Percentiles rank a stretch among this genome's conserved stretches.
Conservation (phyloP, 495 filamentous ascomycete species). For the Lasiosphaeria hispida region DNA sequence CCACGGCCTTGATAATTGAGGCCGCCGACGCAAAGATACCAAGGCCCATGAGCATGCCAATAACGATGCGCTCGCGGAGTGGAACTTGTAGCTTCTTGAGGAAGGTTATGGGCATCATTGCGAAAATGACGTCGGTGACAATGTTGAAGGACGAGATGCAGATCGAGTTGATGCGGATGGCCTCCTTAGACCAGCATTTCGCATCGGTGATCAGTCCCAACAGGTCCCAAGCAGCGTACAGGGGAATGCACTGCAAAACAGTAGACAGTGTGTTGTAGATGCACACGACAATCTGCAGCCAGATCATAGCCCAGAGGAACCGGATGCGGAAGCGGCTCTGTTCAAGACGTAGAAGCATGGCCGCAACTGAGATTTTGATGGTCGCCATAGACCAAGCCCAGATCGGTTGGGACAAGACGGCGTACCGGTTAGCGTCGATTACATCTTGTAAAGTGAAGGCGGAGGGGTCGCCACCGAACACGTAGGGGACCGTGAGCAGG, state of each 20-base stretch:
- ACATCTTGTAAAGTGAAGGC: constrained; percentile 15
- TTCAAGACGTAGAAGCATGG: constrained; percentile 21
- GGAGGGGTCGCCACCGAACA: constrained; percentile 13
- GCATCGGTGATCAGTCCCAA: constrained; percentile 8
- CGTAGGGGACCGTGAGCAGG: constrained; percentile 16
- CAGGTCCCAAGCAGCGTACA: constrained; percentile 19
- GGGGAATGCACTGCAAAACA: constrained; percentile 18
- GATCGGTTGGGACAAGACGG: constrained; percentile 20
- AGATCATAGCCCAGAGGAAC: constrained; percentile 19
- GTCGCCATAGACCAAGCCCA: constrained; percentile 23
- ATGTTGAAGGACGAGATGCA: constrained; percentile 22
- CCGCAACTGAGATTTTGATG: constrained; percentile 22
- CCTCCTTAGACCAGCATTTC: constrained; percentile 14
- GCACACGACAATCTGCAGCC: constrained; percentile 10
- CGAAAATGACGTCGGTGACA: constrained; percentile 21
- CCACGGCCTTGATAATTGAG: constrained; percentile 20
- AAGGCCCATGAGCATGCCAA: constrained; percentile 20
- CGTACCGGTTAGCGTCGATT: constrained; percentile 18
- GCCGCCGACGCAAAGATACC: constrained; percentile 20
- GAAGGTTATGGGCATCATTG: constrained; percentile 21
- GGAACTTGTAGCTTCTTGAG: constrained; percentile 18
- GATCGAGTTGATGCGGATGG: constrained; percentile 16
- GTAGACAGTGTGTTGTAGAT: constrained; percentile 15
- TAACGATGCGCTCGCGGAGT: constrained; percentile 20
- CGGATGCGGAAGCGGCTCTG: background rate